Evolutionary conservation across 176 grass and related monocot genomes (phyloP).

Genomic region (Oryza glaberrima): DNA sequence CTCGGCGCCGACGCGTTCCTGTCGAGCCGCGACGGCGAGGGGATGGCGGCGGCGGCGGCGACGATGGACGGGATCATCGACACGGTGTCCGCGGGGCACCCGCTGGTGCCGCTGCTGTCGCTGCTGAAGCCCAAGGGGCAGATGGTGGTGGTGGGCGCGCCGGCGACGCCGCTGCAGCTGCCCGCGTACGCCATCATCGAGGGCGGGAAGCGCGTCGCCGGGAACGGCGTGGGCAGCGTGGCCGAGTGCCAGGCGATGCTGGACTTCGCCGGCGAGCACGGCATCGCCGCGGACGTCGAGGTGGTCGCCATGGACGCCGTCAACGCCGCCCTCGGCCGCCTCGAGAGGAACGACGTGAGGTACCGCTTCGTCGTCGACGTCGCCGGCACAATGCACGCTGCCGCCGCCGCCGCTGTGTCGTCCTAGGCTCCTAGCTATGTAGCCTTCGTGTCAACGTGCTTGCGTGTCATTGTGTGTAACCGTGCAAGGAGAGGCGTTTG

Average conservation of each 20-base stretch:
- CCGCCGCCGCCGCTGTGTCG: neutral
- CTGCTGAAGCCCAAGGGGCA: constrained; percentile 42
- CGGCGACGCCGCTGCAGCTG: constrained; percentile 34
- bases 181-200: constrained; percentile 29
- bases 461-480: too few relatives aligned
- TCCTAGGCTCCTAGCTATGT: too few relatives aligned
- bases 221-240: constrained; percentile 38
- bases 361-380: constrained; percentile 67
- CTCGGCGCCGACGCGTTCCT: constrained; percentile 64
- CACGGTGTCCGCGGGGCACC: constrained; percentile 58
- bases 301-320: constrained; percentile 61
- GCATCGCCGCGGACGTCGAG: constrained; percentile 51
- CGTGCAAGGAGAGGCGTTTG: too few relatives aligned
- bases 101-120: constrained; percentile 39
- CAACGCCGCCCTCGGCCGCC: constrained; percentile 40
- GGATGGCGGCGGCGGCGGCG: constrained; percentile 42
- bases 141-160: constrained; percentile 52
- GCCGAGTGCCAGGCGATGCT: constrained; percentile 50
- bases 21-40: constrained; percentile 37
- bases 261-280: constrained; percentile 41
- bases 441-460: too few relatives aligned
- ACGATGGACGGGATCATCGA: constrained; percentile 68
- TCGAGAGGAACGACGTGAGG: constrained; percentile 60
- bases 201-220: constrained; percentile 44
- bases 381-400: constrained; percentile 22